A percentile compares a stretch with the other conserved stretches of the same genome.
These are phyloP conservation scores for Tubosaeta sp. DNA, from an alignment of 768 basidiomycete genomes.

Conservation along the genomic window DNA sequence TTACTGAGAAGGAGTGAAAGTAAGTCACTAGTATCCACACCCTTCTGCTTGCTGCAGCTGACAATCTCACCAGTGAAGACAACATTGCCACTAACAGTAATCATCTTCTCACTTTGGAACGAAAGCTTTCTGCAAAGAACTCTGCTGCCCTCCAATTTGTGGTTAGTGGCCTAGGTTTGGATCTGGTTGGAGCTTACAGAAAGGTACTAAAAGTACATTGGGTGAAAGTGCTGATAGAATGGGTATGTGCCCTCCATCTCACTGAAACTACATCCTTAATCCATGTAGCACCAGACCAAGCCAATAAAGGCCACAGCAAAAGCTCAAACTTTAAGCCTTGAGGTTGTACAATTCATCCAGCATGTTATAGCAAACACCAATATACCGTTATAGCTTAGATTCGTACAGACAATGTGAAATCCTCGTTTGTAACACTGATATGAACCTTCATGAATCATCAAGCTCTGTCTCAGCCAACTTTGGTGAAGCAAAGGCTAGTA, in stretches of 20 bases:
- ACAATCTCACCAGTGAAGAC: not conserved
- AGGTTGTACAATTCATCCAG: not conserved
- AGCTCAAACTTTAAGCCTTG: not conserved
- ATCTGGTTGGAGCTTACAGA: not conserved
- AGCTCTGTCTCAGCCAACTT: conserved; percentile 14
- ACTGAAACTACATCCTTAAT: too few relatives aligned
- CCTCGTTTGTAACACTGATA: too few relatives aligned
- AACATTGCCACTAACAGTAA: too few relatives aligned
- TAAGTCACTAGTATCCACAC: not conserved
- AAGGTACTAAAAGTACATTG: conserved; percentile 3
- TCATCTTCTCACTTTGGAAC: not conserved
- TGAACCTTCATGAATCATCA: not conserved
- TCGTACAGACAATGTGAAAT: not conserved
- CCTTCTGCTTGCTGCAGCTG: not conserved
- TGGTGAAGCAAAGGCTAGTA: conserved; percentile 24
- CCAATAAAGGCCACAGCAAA: not conserved
- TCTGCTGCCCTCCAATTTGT: not conserved
- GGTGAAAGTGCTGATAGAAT: conserved; percentile 1
- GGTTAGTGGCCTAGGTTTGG: not conserved
- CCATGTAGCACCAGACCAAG: not conserved
- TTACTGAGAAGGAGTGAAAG: not conserved
- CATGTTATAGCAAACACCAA: not conserved
- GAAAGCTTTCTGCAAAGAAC: not conserved
- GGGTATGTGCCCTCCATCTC: conserved; percentile 1
- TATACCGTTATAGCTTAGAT: conserved; percentile 9